Conservation (phyloP, 257 asterid genomes). For the Agastache rugosa region DNA sequence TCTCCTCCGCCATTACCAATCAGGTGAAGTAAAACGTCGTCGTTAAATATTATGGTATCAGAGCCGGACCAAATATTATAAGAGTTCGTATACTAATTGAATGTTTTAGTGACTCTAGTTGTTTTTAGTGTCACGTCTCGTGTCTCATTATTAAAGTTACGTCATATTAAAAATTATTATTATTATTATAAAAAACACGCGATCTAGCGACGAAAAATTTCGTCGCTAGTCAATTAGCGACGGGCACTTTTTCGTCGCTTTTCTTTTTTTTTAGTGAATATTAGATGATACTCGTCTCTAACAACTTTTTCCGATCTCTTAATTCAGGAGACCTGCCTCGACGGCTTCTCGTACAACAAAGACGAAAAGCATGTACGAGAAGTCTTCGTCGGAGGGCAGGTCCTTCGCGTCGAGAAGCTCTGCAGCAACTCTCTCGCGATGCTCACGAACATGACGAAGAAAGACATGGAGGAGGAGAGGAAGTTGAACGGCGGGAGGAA, state of each 20-base stretch:
- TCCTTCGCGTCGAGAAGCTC: constrained; percentile 63
- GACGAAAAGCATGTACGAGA: constrained; percentile 58
- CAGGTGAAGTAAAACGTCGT: constrained; percentile 40
- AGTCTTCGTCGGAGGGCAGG: constrained; percentile 51
- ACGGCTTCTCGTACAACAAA: constrained; percentile 73
- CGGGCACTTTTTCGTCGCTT: too few species aligned
- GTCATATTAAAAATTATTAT: too few species aligned
- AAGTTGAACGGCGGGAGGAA: constrained; percentile 48
- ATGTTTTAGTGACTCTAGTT: too few species aligned
- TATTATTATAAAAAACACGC: too few species aligned
- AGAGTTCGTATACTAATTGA: too few species aligned
- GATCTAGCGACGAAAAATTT: too few species aligned
- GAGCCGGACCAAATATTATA: too few species aligned
- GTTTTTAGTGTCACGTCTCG: too few species aligned
- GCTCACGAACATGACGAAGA: constrained; percentile 73
- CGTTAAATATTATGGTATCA: background rate
- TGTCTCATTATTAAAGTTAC: too few species aligned
- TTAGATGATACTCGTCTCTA: background rate
- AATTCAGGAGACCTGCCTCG: constrained; percentile 71
- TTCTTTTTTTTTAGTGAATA: too few species aligned
- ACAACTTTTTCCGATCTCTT: background rate
- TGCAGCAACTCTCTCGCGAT: constrained; percentile 86
- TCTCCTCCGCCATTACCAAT: constrained; percentile 81
- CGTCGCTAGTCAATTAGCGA: too few species aligned
- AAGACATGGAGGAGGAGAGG: constrained; percentile 52